These are phyloP conservation scores for Lycium ferocissimum DNA, from an alignment of 257 asterid species.

Conservation along the genomic window DNA sequence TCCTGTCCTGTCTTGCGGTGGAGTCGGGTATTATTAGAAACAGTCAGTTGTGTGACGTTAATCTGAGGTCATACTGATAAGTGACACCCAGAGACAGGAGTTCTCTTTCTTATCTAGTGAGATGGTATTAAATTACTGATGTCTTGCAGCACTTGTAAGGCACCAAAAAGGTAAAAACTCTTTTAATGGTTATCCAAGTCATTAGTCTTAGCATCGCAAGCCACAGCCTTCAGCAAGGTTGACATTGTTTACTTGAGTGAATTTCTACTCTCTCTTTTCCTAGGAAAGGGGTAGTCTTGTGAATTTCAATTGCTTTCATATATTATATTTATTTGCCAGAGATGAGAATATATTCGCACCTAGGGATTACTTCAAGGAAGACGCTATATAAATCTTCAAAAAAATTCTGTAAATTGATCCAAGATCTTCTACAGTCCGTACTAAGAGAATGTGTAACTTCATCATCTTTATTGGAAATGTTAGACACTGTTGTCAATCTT, in stretches of 20 bases:
- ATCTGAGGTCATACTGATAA: background rate
- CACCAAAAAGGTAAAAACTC: background rate
- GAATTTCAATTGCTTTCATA: background rate
- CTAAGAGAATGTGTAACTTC: background rate
- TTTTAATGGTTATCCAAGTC: conserved; percentile 17
- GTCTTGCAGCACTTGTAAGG: conserved; percentile 20
- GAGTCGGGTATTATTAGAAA: conserved; percentile 19
- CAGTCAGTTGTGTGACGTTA: background rate
- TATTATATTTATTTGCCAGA: background rate
- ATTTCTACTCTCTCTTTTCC: background rate
- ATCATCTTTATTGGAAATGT: conserved; percentile 16
- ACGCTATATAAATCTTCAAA: background rate
- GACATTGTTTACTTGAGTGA: background rate
- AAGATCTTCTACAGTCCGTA: background rate
- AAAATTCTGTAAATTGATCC: background rate
- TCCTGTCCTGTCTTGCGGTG: conserved; percentile 7
- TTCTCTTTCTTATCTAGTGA: conserved; percentile 1
- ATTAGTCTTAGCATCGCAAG: conserved; percentile 22
- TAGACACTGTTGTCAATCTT: background rate
- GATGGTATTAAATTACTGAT: background rate
- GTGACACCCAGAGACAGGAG: background rate
- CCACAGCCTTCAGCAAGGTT: conserved; percentile 12
- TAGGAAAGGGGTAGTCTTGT: background rate
- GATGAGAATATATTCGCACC: background rate
- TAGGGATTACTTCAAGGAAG: background rate